These are phyloP conservation scores for Tillandsia leiboldiana DNA, from an alignment of 176 grass and related monocot species.

Conservation along the genomic window DNA sequence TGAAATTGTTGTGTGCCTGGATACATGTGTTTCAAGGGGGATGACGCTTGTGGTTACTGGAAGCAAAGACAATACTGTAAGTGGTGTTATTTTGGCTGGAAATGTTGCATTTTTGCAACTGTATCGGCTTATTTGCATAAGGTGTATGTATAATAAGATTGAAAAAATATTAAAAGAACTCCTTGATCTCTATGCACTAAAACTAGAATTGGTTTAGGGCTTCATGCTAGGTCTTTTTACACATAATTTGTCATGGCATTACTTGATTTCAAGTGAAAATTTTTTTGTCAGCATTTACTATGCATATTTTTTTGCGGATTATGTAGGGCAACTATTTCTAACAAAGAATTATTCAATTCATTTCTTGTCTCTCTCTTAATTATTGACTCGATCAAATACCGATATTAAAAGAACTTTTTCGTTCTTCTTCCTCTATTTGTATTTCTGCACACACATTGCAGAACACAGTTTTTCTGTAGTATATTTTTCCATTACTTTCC, in stretches of 20 bases:
- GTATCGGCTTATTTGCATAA: not conserved
- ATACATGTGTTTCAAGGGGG: constrained; percentile 61
- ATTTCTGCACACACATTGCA: not conserved
- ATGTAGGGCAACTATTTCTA: too few relatives aligned
- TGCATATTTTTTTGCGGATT: not conserved
- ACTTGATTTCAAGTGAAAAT: not conserved
- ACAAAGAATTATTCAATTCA: too few relatives aligned
- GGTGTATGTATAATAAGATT: not conserved
- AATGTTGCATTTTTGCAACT: not conserved
- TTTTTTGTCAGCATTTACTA: not conserved
- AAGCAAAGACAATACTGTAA: constrained; percentile 93
- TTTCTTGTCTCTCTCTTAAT: not conserved
- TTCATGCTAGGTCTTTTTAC: not conserved
- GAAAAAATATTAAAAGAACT: not conserved
- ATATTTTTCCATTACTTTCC: not conserved
- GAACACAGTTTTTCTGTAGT: not conserved
- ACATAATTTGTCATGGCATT: not conserved
- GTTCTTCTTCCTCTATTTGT: not conserved
- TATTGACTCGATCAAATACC: not conserved
- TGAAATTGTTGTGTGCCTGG: constrained; percentile 87
- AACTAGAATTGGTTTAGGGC: not conserved
- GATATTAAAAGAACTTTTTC: not conserved
- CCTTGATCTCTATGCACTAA: not conserved
- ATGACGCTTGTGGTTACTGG: constrained; percentile 67
- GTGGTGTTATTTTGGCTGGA: constrained; percentile 20